Percentiles rank a stretch among this genome's conserved stretches.
Evolutionary conservation across 352 stramenopile species (phyloP).

Genomic region (Phytophthora melonis): DNA sequence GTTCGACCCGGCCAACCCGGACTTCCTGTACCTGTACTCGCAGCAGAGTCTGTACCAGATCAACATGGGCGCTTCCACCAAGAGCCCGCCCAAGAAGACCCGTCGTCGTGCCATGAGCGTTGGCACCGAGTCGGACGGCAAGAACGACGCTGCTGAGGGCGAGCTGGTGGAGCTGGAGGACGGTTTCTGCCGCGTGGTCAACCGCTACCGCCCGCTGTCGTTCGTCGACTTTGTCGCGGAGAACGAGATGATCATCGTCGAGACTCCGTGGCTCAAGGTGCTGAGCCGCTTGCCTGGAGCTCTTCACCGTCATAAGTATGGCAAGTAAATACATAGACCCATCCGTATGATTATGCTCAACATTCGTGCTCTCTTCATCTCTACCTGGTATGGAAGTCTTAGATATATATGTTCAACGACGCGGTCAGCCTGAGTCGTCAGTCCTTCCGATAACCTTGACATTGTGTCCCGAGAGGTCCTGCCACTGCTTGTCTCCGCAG

Average conservation of each 20-base stretch:
- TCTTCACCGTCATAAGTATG: slow-evolving; percentile 89
- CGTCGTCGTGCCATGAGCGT: slow-evolving; percentile 62
- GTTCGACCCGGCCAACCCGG: slow-evolving; percentile 79
- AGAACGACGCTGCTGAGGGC: slow-evolving; percentile 62
- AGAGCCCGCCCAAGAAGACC: slow-evolving; percentile 56
- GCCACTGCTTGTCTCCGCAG: slow-evolving; percentile 87
- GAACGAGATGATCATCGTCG: slow-evolving; percentile 83
- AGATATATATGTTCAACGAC: neutral
- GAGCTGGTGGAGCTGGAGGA: slow-evolving; percentile 70
- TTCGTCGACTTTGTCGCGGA: slow-evolving; percentile 85
- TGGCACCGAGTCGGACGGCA: slow-evolving; percentile 67
- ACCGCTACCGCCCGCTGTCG: slow-evolving; percentile 85
- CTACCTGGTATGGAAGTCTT: slow-evolving; percentile 1
- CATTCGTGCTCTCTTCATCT: slow-evolving; percentile 7
- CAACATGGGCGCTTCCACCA: slow-evolving; percentile 62
- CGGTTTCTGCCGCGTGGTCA: slow-evolving; percentile 79
- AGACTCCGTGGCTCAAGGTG: slow-evolving; percentile 90
- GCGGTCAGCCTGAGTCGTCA: slow-evolving; percentile 14
- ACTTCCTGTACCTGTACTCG: slow-evolving; percentile 85
- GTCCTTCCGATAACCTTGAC: slow-evolving; percentile 52
- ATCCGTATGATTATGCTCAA: slow-evolving; percentile 32
- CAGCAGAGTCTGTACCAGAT: slow-evolving; percentile 86
- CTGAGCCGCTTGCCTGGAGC: slow-evolving; percentile 80
- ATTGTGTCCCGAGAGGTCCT: slow-evolving; percentile 62
- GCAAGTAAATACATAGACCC: slow-evolving; percentile 71